phyloP scores from a whole-genome alignment of 164 flowering plant genomes.

The Stephania japonica region DNA sequence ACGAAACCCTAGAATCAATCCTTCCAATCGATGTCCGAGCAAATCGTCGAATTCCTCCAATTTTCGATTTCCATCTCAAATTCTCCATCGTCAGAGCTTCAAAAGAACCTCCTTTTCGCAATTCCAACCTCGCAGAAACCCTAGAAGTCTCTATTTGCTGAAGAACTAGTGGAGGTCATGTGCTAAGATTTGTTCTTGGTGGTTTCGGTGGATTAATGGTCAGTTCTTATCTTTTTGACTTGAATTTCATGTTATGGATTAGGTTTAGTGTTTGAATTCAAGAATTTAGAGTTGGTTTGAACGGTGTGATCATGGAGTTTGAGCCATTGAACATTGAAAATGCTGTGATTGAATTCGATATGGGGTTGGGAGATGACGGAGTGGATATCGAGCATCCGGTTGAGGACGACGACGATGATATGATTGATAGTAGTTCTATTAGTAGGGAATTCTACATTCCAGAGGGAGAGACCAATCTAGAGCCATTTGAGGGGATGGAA shows the following conservation, averaged over 20 bases:
- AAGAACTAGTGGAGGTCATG: neutral
- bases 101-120: neutral
- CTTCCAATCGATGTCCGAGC: neutral
- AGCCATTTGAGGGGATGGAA: constrained; percentile 45
- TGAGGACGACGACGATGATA: constrained; percentile 18
- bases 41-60: neutral
- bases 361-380: constrained; percentile 25
- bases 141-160: neutral
- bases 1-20: neutral
- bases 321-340: constrained; percentile 24
- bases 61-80: neutral
- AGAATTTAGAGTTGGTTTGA: neutral
- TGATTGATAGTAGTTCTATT: constrained; percentile 7
- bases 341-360: constrained; percentile 30
- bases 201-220: constrained; percentile 8
- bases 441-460: constrained; percentile 20
- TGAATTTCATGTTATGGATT: constrained; percentile 6
- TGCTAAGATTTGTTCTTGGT: neutral
- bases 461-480: constrained; percentile 27
- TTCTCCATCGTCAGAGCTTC: neutral
- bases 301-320: constrained; percentile 17
- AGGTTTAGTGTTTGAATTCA: neutral
- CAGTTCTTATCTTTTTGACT: constrained; percentile 7
- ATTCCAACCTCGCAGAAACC: neutral
- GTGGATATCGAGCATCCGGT: constrained; percentile 26